These are phyloP conservation scores for Coniochaeta hoffmannii DNA, from an alignment of 2,329 filamentous ascomycete genomes.

Conservation along the genomic window DNA sequence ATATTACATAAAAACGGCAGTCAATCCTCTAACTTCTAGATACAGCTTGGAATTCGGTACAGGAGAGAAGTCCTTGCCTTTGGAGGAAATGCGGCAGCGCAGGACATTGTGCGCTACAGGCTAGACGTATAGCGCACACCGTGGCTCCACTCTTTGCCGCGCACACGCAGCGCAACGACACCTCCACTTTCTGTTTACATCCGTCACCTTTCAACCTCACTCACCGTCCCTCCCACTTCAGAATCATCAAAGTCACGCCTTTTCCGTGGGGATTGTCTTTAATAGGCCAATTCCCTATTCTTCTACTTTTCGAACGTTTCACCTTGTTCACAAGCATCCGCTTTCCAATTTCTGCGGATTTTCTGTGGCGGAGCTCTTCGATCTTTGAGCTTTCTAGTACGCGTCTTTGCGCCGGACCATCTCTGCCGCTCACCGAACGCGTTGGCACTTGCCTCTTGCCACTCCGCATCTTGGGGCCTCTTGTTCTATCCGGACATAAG, in stretches of 20 bases:
- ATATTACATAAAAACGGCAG: too few species aligned
- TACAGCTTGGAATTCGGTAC: too few species aligned
- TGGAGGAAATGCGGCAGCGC: too few species aligned
- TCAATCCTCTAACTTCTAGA: too few species aligned
- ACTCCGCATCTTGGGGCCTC: neutral
- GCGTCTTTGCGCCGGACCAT: neutral
- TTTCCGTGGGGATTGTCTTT: neutral
- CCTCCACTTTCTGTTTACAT: neutral
- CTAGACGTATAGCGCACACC: neutral
- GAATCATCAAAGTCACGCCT: neutral
- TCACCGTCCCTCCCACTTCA: neutral
- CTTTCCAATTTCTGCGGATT: neutral
- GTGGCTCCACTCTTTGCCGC: neutral
- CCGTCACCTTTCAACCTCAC: neutral
- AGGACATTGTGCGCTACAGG: neutral
- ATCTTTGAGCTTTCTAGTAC: neutral
- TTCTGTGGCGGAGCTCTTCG: neutral
- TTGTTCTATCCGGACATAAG: neutral
- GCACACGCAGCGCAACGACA: neutral
- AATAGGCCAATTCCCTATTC: neutral
- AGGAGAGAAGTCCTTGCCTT: too few species aligned
- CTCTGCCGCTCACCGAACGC: neutral
- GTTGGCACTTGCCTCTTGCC: neutral
- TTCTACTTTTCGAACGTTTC: neutral
- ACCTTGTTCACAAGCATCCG: neutral